These are phyloP conservation scores for Boletus semigastroideus DNA, from an alignment of 1,284 basidiomycete species.

Conservation along the genomic window DNA sequence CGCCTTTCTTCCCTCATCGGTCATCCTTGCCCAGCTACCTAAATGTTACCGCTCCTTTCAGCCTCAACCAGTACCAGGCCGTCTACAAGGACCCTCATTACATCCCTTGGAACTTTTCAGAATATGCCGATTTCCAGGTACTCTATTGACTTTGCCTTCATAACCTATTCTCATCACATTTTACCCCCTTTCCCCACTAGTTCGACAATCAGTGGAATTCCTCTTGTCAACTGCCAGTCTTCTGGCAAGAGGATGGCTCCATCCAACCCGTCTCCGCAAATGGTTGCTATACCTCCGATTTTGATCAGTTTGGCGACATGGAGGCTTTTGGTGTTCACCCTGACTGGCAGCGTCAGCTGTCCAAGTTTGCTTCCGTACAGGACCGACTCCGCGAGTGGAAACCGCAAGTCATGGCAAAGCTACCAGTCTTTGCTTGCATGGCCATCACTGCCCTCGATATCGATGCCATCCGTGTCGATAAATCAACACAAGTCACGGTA, in stretches of 20 bases:
- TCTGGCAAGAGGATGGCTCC: conserved; percentile 77
- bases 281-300: conserved; percentile 80
- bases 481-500: conserved; percentile 87
- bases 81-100: conserved; percentile 78
- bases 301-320: conserved; percentile 93
- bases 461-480: conserved; percentile 92
- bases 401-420: conserved; percentile 69
- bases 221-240: conserved; percentile 72
- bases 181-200: conserved; percentile 35
- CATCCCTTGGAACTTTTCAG: conserved; percentile 79
- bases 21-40: conserved; percentile 51
- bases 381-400: conserved; percentile 92
- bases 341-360: conserved; percentile 91
- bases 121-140: conserved; percentile 82
- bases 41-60: conserved; percentile 80
- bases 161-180: neutral
- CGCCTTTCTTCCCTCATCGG: conserved; percentile 14
- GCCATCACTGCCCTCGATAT: conserved; percentile 83
- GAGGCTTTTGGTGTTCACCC: conserved; percentile 94
- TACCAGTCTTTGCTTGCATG: conserved; percentile 80
- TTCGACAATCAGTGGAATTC: conserved; percentile 65
- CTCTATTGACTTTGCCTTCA: neutral
- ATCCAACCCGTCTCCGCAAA: conserved; percentile 51
- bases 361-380: conserved; percentile 93
- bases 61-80: conserved; percentile 68